These are phyloP conservation scores for Ceratobasidium theobromae DNA, from an alignment of 1,284 basidiomycete species.

Conservation along the genomic window DNA sequence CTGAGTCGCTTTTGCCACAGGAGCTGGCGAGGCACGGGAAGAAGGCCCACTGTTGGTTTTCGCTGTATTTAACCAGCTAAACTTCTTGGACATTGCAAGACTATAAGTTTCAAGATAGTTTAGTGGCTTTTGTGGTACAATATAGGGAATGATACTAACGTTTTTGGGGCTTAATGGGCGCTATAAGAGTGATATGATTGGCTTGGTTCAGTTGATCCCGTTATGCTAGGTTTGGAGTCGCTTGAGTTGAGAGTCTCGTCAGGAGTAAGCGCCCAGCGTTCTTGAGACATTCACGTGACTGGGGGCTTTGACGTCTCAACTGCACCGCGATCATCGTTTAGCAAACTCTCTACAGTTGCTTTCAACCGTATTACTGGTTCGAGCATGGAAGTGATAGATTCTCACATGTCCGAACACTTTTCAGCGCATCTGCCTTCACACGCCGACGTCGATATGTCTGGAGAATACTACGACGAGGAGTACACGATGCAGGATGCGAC, in stretches of 20 bases:
- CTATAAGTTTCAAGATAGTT: too few species aligned
- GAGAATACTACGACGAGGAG: slow-evolving; percentile 28
- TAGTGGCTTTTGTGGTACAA: too few species aligned
- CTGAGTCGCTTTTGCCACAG: slow-evolving; percentile 20
- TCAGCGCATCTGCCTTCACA: slow-evolving; percentile 4
- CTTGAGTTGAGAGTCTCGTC: too few species aligned
- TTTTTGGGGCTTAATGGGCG: too few species aligned
- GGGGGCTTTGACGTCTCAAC: too few species aligned
- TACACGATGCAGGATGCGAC: slow-evolving; percentile 32
- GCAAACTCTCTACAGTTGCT: neutral
- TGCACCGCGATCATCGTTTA: too few species aligned
- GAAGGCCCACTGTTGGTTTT: slow-evolving; percentile 26
- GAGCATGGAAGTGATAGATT: slow-evolving; percentile 22
- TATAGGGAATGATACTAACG: too few species aligned
- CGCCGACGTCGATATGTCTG: slow-evolving; percentile 25
- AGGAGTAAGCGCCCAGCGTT: too few species aligned
- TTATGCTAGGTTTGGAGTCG: too few species aligned
- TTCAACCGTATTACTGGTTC: neutral
- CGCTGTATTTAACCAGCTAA: slow-evolving; percentile 22
- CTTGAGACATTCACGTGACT: too few species aligned
- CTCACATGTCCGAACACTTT: slow-evolving; percentile 24
- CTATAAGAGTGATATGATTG: neutral
- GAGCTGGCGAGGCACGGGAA: slow-evolving; percentile 23
- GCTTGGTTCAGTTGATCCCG: too few species aligned
- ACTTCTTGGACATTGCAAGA: slow-evolving; percentile 22